Evolutionary conservation across 768 basidiomycete species (phyloP).

Genomic region (Leccinum variicolor): DNA sequence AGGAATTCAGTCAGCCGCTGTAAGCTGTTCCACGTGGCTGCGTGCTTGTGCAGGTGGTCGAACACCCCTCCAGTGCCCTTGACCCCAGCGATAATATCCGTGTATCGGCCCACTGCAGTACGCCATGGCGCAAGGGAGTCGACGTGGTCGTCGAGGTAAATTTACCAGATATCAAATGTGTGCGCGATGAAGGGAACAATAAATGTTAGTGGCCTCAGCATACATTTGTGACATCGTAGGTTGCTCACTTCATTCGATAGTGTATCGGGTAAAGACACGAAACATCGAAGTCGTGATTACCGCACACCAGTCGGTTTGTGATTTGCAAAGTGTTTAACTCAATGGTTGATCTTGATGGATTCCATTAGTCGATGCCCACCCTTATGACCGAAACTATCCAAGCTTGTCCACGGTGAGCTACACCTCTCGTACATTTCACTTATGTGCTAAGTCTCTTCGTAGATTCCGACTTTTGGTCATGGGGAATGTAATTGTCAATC

Average conservation of each 20-base stretch:
- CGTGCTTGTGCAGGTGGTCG: not conserved
- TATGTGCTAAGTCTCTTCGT: not conserved
- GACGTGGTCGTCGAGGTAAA: not conserved
- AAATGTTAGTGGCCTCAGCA: conserved; percentile 6
- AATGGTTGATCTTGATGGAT: not conserved
- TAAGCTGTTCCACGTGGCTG: not conserved
- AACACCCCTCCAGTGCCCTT: not conserved
- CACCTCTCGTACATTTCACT: not conserved
- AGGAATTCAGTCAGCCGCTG: not conserved
- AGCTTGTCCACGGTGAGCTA: conserved; percentile 4
- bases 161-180: not conserved
- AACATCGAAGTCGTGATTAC: conserved; percentile 8
- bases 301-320: conserved; percentile 1
- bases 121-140: not conserved
- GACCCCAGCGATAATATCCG: not conserved
- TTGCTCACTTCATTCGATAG: not conserved
- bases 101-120: not conserved
- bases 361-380: not conserved
- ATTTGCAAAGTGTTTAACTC: not conserved
- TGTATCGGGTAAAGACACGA: conserved; percentile 4
- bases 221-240: not conserved
- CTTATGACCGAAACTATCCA: no score
- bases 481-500: conserved; percentile 7
- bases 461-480: conserved; percentile 17
- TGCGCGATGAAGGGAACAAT: not conserved